Percentiles rank a stretch among this genome's conserved stretches.
Evolutionary conservation across 1,284 basidiomycete genomes (phyloP).

Genomic region (Leucoagaricus sp.): DNA sequence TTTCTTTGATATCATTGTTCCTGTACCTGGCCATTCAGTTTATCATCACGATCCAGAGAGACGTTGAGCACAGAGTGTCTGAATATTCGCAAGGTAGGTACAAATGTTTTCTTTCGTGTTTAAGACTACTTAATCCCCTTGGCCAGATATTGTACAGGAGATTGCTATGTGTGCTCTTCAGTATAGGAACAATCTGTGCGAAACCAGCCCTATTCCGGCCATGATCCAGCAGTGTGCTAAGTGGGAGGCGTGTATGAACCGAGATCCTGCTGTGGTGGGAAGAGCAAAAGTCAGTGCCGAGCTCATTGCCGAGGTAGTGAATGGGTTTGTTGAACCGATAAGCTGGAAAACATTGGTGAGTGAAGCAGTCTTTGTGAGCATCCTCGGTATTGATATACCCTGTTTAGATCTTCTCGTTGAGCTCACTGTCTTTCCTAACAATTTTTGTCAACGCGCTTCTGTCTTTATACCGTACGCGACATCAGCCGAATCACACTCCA

Average conservation of each 20-base stretch:
- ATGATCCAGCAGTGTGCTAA: conserved; percentile 81
- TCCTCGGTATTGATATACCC: conserved; percentile 12
- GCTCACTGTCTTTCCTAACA: conserved; percentile 79
- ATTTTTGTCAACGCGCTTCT: conserved; percentile 83
- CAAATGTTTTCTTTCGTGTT: background rate
- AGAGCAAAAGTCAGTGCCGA: conserved; percentile 91
- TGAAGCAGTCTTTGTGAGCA: conserved; percentile 12
- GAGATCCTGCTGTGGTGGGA: conserved; percentile 88
- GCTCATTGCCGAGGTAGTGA: conserved; percentile 94
- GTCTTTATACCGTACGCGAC: conserved; percentile 70
- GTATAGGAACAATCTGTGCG: conserved; percentile 85
- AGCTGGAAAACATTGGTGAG: conserved; percentile 94
- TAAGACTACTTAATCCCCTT: conserved; percentile 5
- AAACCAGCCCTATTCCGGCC: conserved; percentile 73
- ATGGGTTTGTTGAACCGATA: conserved; percentile 95
- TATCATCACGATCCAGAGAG: conserved; percentile 86
- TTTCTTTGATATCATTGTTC: conserved; percentile 82
- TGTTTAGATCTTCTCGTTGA: conserved; percentile 72
- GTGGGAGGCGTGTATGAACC: conserved; percentile 97
- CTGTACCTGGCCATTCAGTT: conserved; percentile 86
- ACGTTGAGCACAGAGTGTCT: conserved; percentile 86
- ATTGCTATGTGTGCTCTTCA: conserved; percentile 82
- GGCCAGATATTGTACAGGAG: conserved; percentile 83
- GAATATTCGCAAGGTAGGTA: conserved; percentile 86
- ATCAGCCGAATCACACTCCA: conserved; percentile 40